Conservation (phyloP, 805 yeast species). For the Candida caryicola region DNA sequence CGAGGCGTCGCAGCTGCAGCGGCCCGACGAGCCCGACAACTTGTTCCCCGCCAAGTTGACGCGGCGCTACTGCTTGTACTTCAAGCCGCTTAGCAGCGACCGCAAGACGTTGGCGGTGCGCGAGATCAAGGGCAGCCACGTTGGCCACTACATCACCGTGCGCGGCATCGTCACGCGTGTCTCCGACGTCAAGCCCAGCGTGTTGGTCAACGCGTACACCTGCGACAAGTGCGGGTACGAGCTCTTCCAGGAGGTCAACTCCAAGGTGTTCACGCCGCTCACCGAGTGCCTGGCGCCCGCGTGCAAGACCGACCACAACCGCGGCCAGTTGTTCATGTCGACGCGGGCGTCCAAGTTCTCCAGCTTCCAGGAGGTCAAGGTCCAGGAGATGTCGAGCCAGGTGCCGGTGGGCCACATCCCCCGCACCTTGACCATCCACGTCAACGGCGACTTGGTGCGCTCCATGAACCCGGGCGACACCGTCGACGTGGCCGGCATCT, state of each 20-base stretch:
- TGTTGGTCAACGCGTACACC: slow-evolving; percentile 89
- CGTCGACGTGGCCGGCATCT: slow-evolving; percentile 90
- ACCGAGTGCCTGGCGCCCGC: slow-evolving; percentile 79
- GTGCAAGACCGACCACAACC: slow-evolving; percentile 74
- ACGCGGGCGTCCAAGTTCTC: slow-evolving; percentile 95
- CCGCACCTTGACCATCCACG: slow-evolving; percentile 76
- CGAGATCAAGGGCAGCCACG: slow-evolving; percentile 75
- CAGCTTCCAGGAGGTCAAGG: slow-evolving; percentile 91
- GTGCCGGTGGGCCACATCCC: slow-evolving; percentile 99
- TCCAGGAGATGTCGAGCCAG: slow-evolving; percentile 93
- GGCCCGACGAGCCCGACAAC: slow-evolving; percentile 30
- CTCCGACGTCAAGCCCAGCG: slow-evolving; percentile 92
- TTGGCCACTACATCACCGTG: slow-evolving; percentile 86
- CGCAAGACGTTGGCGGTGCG: slow-evolving; percentile 78
- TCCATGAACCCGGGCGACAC: slow-evolving; percentile 89
- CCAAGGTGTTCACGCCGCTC: slow-evolving; percentile 83
- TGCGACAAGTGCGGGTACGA: slow-evolving; percentile 98
- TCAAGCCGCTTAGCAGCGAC: slow-evolving; percentile 66
- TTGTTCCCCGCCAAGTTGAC: slow-evolving; percentile 83
- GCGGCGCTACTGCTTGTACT: slow-evolving; percentile 82
- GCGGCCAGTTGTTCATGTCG: slow-evolving; percentile 87
- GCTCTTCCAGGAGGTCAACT: slow-evolving; percentile 89
- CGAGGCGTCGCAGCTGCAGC: slow-evolving; percentile 12
- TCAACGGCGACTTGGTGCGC: slow-evolving; percentile 90
- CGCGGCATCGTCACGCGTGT: slow-evolving; percentile 95